Evolutionary conservation across 1,139 yeast species (phyloP), one percentile per base, ranked within the genome.

Genomic region (Entelexis paramagnoliae): DNA sequence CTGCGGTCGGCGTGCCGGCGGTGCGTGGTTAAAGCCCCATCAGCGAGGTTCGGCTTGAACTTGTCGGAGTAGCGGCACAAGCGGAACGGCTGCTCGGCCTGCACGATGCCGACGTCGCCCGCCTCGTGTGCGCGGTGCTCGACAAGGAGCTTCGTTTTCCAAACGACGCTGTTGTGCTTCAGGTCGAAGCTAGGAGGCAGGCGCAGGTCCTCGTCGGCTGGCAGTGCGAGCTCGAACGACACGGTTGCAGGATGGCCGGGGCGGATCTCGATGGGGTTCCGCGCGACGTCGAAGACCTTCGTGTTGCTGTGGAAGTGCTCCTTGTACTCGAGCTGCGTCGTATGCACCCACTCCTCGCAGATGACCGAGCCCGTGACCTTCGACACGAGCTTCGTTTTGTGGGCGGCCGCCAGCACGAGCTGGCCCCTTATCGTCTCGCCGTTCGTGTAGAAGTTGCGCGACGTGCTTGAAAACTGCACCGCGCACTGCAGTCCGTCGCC

Each of bases 261-360:
- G 19, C 10, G 9, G 17, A 45, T n/a, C 22, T 20, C 26, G 20
- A 40, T 41, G 16, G 41, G 33, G 22, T 40, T 26, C 35, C 28
- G 19, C n/a, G 33, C 17, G 1, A 39, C 30, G 13, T n/a, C 39
- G 10, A 36, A 44, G 17, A 51, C 24, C 20, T 38, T 29, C 13
- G 34, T 26, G 44, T 33, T 33, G 16, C 22, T n/a, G 13, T 48
- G 46, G 43, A 20, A 51, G 35, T 51, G 54, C 43, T 51, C 54
- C 17, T 39, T 43, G 43, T 48, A 51, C 40, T 51, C 54, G 16
- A 51, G 51, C 24, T 35, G 32, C 24, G 36, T 51, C 14, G 51
- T 48, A 20, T 51, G 54, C 11, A 51, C 54, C 54, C 54, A 51
- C 20, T 51, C 54, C 38, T 51, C 54, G 35, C 54, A 51, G 11